Evolutionary conservation across 176 grass and related monocot genomes (phyloP).

Genomic region (Oryza brachyantha): DNA sequence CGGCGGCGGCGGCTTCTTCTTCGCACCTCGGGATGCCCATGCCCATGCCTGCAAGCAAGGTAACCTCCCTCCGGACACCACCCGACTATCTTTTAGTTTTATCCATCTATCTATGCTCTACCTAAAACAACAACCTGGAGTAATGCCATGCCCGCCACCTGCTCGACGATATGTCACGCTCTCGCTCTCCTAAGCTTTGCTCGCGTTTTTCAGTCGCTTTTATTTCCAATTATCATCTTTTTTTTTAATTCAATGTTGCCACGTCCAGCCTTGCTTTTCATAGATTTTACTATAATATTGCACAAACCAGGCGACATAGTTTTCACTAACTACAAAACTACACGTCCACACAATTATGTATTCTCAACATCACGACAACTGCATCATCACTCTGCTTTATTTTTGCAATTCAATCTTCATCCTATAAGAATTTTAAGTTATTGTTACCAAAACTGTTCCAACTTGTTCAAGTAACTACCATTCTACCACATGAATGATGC

Average conservation of each 20-base stretch:
- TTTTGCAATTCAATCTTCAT: slow-evolving; percentile 11
- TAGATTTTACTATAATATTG: not conserved
- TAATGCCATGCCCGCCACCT: not conserved
- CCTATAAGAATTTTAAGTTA: slow-evolving; percentile 16
- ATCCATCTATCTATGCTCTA: too few species aligned
- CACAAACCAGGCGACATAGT: not conserved
- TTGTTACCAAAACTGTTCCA: slow-evolving; percentile 26
- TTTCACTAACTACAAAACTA: slow-evolving; percentile 6
- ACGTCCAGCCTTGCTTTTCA: not conserved
- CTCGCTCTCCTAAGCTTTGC: not conserved
- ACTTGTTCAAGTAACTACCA: not conserved
- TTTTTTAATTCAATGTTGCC: too few species aligned
- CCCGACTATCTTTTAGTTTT: too few species aligned
- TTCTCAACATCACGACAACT: not conserved
- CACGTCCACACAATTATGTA: not conserved
- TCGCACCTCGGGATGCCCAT: too few species aligned
- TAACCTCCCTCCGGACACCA: too few species aligned
- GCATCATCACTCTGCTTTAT: slow-evolving; percentile 21
- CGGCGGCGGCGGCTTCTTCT: too few species aligned
- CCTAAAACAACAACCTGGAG: too few species aligned
- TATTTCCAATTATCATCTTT: too few species aligned
- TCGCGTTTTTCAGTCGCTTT: not conserved
- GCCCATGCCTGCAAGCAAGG: too few species aligned
- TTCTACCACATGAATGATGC: not conserved
- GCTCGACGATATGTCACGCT: slow-evolving; percentile 19